Conservation (phyloP, 345 rosid species). For the Trapa incisa region DNA sequence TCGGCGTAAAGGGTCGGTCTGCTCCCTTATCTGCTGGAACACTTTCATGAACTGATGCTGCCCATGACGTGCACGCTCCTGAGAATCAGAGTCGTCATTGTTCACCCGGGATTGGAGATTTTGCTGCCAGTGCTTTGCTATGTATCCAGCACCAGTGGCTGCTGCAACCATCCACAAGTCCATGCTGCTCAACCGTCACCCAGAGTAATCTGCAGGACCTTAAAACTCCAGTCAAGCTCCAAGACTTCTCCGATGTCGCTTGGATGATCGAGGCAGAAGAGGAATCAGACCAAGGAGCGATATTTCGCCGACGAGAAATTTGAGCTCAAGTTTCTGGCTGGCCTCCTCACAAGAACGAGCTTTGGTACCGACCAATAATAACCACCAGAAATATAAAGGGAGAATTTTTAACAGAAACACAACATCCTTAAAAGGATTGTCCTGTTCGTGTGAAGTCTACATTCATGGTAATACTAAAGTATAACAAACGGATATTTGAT, state of each 20-base stretch:
- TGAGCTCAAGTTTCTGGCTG: not conserved
- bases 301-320: no score
- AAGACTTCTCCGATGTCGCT: not conserved
- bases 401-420: not conserved
- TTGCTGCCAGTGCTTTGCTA: conserved; percentile 19
- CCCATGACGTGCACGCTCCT: not conserved
- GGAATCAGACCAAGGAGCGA: not conserved
- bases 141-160: conserved; percentile 26
- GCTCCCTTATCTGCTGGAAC: no score
- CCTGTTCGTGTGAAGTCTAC: not conserved
- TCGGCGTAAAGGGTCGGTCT: conserved; percentile 19
- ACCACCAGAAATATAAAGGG: not conserved
- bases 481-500: no score
- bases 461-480: no score
- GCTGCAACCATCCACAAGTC: conserved; percentile 35
- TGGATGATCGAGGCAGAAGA: no score
- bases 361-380: not conserved
- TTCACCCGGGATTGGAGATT: conserved; percentile 5
- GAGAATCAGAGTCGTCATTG: conserved; percentile 8
- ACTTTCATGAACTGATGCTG: conserved; percentile 13
- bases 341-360: not conserved
- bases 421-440: not conserved
- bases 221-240: not conserved
- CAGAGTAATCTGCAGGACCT: no score
- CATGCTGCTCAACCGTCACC: conserved; percentile 9